These are phyloP conservation scores for Paxillus rubicundulus DNA, from an alignment of 768 basidiomycete species.

Conservation along the genomic window DNA sequence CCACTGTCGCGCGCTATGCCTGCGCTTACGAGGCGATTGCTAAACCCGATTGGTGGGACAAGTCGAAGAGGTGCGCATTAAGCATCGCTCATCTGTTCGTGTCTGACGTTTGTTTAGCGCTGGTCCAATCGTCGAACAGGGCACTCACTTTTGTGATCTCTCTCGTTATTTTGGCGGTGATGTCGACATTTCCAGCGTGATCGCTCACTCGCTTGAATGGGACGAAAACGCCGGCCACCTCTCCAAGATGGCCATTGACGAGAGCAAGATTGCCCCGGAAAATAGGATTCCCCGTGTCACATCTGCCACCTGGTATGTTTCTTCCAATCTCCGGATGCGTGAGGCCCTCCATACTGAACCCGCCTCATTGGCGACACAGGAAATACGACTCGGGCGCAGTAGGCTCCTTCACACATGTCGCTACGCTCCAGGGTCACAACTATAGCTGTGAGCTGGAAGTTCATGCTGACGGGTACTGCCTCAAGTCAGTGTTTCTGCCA, in stretches of 20 bases:
- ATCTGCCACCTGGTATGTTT: constrained; percentile 76
- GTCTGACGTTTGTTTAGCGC: constrained; percentile 38
- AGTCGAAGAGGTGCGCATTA: constrained; percentile 63
- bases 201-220: constrained; percentile 90
- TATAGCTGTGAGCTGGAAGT: constrained; percentile 96
- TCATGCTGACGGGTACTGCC: constrained; percentile 87
- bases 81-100: not conserved
- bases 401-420: constrained; percentile 86
- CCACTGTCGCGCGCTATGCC: constrained; percentile 92
- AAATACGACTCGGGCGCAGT: constrained; percentile 96
- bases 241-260: constrained; percentile 79
- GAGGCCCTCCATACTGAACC: constrained; percentile 12
- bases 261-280: constrained; percentile 77
- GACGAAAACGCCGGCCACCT: constrained; percentile 85
- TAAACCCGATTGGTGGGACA: constrained; percentile 93
- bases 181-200: constrained; percentile 77
- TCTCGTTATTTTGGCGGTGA: constrained; percentile 98
- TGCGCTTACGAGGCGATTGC: constrained; percentile 79
- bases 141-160: constrained; percentile 96
- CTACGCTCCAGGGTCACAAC: constrained; percentile 86
- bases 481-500: constrained; percentile 52
- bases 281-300: constrained; percentile 95
- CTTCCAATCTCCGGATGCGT: constrained; percentile 20
- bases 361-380: constrained; percentile 41
- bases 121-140: constrained; percentile 86